Evolutionary conservation across 441 rosid species (phyloP).

Genomic region (Erysimum cheiri): DNA sequence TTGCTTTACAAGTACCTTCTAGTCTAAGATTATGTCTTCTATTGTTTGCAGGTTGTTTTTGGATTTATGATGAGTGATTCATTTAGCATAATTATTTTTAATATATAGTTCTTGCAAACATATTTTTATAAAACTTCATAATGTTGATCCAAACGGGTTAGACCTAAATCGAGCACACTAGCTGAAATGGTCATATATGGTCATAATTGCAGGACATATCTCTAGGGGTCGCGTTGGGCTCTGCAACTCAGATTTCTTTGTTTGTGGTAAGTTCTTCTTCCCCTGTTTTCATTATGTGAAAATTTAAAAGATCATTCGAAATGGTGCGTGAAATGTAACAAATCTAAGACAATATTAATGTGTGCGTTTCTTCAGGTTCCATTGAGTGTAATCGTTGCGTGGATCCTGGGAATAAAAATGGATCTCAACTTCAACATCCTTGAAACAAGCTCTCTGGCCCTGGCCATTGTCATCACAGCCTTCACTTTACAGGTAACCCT

Average conservation of each 20-base stretch:
- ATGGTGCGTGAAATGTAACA: not conserved
- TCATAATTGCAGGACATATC: constrained; percentile 57
- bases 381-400: constrained; percentile 62
- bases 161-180: not conserved
- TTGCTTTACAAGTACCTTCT: constrained; percentile 15
- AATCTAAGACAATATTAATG: constrained; percentile 12
- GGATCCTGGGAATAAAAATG: constrained; percentile 84
- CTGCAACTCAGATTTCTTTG: constrained; percentile 76
- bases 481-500: constrained; percentile 77
- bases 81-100: not conserved
- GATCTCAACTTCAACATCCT: constrained; percentile 83
- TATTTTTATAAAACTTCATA: not conserved
- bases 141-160: not conserved
- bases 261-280: constrained; percentile 54
- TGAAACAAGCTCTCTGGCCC: constrained; percentile 84
- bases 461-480: constrained; percentile 69
- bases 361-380: constrained; percentile 57
- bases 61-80: not conserved
- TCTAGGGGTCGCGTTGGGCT: constrained; percentile 70
- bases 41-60: not conserved
- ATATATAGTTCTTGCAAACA: not conserved
- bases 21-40: not conserved
- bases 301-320: not conserved
- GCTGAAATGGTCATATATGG: not conserved
- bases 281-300: not conserved